Evolutionary conservation across 2,329 filamentous ascomycete species (phyloP), one percentile per base, ranked within the genome.

Genomic region (Myrmaecium sp.): DNA sequence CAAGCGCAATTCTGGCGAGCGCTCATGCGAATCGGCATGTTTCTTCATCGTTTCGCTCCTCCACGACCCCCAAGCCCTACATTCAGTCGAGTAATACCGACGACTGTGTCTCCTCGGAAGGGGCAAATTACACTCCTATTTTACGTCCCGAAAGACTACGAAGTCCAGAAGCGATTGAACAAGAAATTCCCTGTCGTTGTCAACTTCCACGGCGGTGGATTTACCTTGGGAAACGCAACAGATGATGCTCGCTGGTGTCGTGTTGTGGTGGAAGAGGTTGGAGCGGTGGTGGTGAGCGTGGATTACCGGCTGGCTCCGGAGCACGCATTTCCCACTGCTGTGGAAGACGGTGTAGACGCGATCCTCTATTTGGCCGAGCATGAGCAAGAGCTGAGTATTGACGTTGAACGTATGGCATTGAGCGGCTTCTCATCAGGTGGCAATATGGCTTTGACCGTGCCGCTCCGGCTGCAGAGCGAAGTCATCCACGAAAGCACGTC

Each of bases 1-100:
- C 65, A 76, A 44, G 74, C 75, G 24, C 52, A 60, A 15, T 64
- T 73, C 44, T 78, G 73, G 72, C 64, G 76, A 27, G 60, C 64
- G 30, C 56, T 79, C 21, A 77, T 78, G 65, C 60, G 59, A 31
- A 61, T 78, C 30, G 74, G 73, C 41, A 78, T 79, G 72, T 57
- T 64, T 32, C 53, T 80, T 20, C 74, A 81, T 44, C 64, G 62
- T 29, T 51, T 73, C 32, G 65, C 72, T 1, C 52, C 60, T 21
- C 71, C 73, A 5, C 58, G 63, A 26, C 69, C 74, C 5, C 68
- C 70, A 2, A 55, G 52, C 17, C 71, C 72, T 2, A 51, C 59
- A 16, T 80, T 80, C 50, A 57, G 58, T 24, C 62, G 60, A 23
- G 57, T 57, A 11, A 61, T 79, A 17, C 47, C 58, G 14, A 61